Evolutionary conservation across 2,329 filamentous ascomycete genomes (phyloP), one percentile per base, ranked within the genome.

Genomic region (Ascochyta clinopodiicola): DNA sequence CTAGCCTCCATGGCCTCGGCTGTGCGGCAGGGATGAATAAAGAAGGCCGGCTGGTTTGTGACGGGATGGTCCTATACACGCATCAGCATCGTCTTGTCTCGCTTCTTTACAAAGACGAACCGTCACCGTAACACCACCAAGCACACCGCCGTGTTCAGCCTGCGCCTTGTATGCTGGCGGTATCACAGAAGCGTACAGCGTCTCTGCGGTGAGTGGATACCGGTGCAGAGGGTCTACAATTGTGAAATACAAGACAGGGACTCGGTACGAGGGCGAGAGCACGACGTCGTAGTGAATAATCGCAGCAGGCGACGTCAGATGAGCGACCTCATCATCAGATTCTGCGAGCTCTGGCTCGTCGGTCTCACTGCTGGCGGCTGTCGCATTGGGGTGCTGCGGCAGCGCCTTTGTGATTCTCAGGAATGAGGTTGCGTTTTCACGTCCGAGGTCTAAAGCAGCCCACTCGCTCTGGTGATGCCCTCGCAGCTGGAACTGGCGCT

Each of bases 21-120:
- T 8, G 95, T 90, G 73, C 91, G 86, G 77, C 95, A 98, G 22
- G 95, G 94, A 78, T 99, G 95, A 66, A 98, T 84, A 76, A 96
- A 97, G 76, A 94, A 97, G 44, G 87, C 85, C 36, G 92, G 91
- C 55, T 88, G 76, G 48, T 89, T 89, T 54, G 87, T 91, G 56
- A 90, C 77, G 47, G 95, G 94, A 81, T 98, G 92, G 75, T 96
- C 88, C 86, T 94, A 24, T 12, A 22, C n/a, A 12, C 13, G 19
- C 29, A 32, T 51, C 19, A 58, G 42, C 27, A 44, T 25, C 13
- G 42, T 7, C 10, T 21, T 56, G 31, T 19, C 22, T 24, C 17
- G 17, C 24, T 45, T 17, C n/a, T 25, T 29, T 17, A 27, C 27
- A 29, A 27, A 36, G 24, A 62, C 71, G 54, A 55, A 77, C 75